phyloP scores from a whole-genome alignment of 495 filamentous ascomycete genomes.

The Endocarpon pusillum region DNA sequence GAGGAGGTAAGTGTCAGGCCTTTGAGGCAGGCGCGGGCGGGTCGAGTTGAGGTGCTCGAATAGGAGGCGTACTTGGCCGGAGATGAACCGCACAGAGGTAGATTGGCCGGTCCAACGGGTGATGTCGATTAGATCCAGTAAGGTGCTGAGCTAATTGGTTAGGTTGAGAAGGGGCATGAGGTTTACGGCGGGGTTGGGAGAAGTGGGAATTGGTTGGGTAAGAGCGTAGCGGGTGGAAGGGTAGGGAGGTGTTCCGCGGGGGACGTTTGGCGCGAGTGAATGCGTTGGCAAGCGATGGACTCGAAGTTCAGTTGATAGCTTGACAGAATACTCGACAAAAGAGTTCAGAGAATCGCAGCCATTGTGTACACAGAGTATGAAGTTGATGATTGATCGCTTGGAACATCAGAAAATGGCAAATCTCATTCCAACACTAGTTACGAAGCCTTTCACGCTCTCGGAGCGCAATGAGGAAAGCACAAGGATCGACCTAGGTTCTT shows the following conservation, averaged over 20 bases:
- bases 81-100: slow-evolving; percentile 48
- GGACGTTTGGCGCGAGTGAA: too few relatives aligned
- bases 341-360: not conserved
- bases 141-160: slow-evolving; percentile 54
- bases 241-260: slow-evolving; percentile 31
- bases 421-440: slow-evolving; percentile 63
- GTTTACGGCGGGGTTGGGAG: not conserved
- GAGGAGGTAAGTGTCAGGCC: slow-evolving; percentile 15
- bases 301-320: too few relatives aligned
- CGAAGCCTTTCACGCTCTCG: slow-evolving; percentile 78
- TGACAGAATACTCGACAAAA: too few relatives aligned
- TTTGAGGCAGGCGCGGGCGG: slow-evolving; percentile 40
- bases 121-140: slow-evolving; percentile 62
- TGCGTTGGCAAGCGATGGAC: too few relatives aligned
- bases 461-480: slow-evolving; percentile 74
- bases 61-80: slow-evolving; percentile 61
- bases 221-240: slow-evolving; percentile 22
- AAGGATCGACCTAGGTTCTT: slow-evolving; percentile 68
- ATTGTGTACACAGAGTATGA: not conserved
- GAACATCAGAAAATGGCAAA: slow-evolving; percentile 57
- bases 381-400: slow-evolving; percentile 1
- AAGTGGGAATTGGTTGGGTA: slow-evolving; percentile 6
- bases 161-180: slow-evolving; percentile 36
- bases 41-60: slow-evolving; percentile 57
- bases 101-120: slow-evolving; percentile 48